phyloP scores from a whole-genome alignment of 108 stramenopile genomes.

The Nitzschia sp. region DNA sequence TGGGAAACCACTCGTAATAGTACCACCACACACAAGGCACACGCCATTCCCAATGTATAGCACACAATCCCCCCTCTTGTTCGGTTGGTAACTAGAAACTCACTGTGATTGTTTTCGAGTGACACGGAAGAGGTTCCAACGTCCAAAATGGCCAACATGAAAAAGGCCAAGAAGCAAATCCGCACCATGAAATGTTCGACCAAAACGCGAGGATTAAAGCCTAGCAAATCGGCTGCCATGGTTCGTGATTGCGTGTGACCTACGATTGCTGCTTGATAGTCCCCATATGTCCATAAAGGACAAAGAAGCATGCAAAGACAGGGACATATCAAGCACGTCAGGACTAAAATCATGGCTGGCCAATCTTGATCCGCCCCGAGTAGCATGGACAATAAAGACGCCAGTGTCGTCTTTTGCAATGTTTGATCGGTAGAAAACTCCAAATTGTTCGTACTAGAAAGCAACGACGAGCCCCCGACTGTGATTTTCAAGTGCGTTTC shows the following conservation, averaged over 20 bases:
- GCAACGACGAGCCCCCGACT: not conserved
- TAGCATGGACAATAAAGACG: conserved; percentile 23
- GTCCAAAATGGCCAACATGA: conserved; percentile 33
- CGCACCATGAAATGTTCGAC: conserved; percentile 36
- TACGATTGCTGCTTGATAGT: conserved; percentile 3
- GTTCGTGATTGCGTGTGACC: not conserved
- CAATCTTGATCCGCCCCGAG: conserved; percentile 21
- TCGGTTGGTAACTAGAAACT: conserved; percentile 27
- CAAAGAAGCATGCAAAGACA: conserved; percentile 37
- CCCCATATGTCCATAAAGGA: conserved; percentile 24
- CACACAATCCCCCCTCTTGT: conserved; percentile 31
- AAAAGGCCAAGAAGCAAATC: conserved; percentile 34
- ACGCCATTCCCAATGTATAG: conserved; percentile 41
- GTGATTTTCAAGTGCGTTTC: conserved; percentile 33
- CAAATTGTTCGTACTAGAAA: not conserved
- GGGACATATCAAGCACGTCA: conserved; percentile 37
- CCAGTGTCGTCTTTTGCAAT: conserved; percentile 26
- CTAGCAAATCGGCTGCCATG: not conserved
- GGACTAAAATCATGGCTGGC: conserved; percentile 25
- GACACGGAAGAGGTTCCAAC: conserved; percentile 32
- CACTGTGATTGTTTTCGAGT: conserved; percentile 32
- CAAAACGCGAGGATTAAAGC: conserved; percentile 16
- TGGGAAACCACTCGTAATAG: conserved; percentile 25
- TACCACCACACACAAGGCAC: conserved; percentile 24
- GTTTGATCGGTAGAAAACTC: conserved; percentile 14